Base-by-base conservation (phyloP, 805 yeast species). In the Metschnikowia corniflorae region DNA sequence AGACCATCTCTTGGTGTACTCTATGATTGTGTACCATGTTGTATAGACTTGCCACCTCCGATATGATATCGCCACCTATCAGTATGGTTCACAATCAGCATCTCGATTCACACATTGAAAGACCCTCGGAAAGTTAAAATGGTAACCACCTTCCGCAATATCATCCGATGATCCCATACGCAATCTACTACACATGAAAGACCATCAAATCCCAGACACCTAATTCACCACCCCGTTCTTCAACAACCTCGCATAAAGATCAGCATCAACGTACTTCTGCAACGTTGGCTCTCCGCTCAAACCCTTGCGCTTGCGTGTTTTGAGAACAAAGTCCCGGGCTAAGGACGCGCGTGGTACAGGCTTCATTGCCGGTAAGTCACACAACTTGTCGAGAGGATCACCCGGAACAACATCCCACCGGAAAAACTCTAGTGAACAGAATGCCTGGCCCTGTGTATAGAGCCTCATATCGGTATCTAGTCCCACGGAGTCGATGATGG, bases 401-500 rank as follows among this genome's bases (percentile, higher is more conserved):
- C 98, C 98, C 2, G 96, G 95, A 1, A 86, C 94, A 3, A 68
- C 58, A 15, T 75, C 72, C 95, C 96, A 93, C 39, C 70, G 72
- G 38, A 71, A 71, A 58, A 86, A 86, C 31, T 72, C 73, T 43
- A 82, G 55, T 31, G 76, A 76, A 30, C 87, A 77, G 68, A 77
- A 70, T 0, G 93, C 89, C 49, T 77, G 82, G 4, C 96, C 96
- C 44, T 78, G 80, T 0, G 95, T 79, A 9, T 80, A 74, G 9
- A 86, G 58, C 44, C 96, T 61, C 21, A 93, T 61, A 56, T 93
- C 98, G 0, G 95, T 78, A 53, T 86, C 96, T 31, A 93, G 69
- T 0, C 97, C 98, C 36, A 82, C 66, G 2, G 96, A 82, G 46
- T 93, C 98, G 31, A 93, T 84, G 1, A 86, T 93, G 0, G 98